Base-by-base conservation (phyloP, 1,284 basidiomycete genomes). In the Mycena sp. region DNA sequence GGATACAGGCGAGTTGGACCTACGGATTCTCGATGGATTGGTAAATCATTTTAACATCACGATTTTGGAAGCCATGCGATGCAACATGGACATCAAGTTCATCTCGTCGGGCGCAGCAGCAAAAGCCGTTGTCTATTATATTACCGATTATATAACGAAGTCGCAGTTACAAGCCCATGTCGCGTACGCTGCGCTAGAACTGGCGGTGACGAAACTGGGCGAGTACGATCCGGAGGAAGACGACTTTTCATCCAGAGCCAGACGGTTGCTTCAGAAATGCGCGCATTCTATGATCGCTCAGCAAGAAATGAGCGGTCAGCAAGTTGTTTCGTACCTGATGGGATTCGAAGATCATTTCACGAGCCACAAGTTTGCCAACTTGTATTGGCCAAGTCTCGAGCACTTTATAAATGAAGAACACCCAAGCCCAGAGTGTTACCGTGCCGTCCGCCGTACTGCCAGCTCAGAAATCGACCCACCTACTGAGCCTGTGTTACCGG, bases 51-150 rank as follows among this genome's bases (percentile, higher is more conserved):
- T 75, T 58, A 81, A 80, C 60, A 29, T 43, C 0, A 76, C 74
- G 0, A 76, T 82, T 0, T 23, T 81, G 0, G 32, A 71, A 10
- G 59, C 71, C 0, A 57, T 81, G 0, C 52, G 74, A 0, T 78
- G 78, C 50, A 83, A 82, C 50, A 81, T 80, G 75, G 80, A 83
- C 54, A 76, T 81, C 1, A 74, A 77, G 56, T 81, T 76, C 49
- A 73, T 82, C 16, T 74, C 74, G 0, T 80, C 80, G 0, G 80
- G 80, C 0, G 46, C 70, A 7, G 63, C 73, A 0, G 78, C 78
- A 0, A 81, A 81, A 62, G 79, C 79, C 1, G 66, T 80, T 0
- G 40, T 79, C 5, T 77, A 78, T 48, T 81, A 82, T 52, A 77
- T 81, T 7, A 81, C 80, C 0, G 74, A 81, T 56, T 81, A 81